Percentiles rank a stretch among this genome's conserved stretches.
phyloP scores from a whole-genome alignment of 805 yeast genomes.

The Metschnikowia drakensbergensis region DNA sequence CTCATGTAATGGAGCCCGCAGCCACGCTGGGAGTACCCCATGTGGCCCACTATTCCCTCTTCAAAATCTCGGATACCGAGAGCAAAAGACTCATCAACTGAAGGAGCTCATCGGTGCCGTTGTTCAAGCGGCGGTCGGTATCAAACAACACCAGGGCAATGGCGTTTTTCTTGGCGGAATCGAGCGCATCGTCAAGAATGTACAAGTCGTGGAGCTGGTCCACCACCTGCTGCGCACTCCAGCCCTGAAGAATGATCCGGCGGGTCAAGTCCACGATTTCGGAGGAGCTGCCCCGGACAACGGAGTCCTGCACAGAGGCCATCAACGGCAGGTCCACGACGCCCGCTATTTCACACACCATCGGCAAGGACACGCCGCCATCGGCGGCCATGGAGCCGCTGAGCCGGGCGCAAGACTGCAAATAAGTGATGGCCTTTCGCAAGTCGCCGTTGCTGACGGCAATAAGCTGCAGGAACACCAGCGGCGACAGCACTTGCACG shows the following conservation, averaged over 20 bases:
- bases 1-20: no score
- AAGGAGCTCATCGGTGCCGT: constrained; percentile 87
- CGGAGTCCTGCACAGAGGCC: constrained; percentile 34
- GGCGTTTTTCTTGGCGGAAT: constrained; percentile 55
- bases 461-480: constrained; percentile 60
- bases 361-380: constrained; percentile 38
- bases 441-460: constrained; percentile 84
- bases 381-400: constrained; percentile 8
- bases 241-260: constrained; percentile 59
- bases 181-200: constrained; percentile 49
- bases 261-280: constrained; percentile 43
- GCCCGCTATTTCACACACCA: constrained; percentile 73
- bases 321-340: constrained; percentile 54
- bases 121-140: constrained; percentile 68
- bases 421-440: constrained; percentile 84
- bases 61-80: constrained; percentile 12
- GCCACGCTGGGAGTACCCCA: no score
- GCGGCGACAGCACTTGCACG: constrained; percentile 37
- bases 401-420: constrained; percentile 47
- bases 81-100: constrained; percentile 64
- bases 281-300: constrained; percentile 24
- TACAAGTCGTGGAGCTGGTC: constrained; percentile 69
- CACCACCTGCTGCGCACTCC: constrained; percentile 72
- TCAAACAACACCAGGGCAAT: constrained; percentile 66
- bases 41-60: neutral